A percentile compares a stretch with the other conserved stretches of the same genome.
Evolutionary conservation across 2,329 filamentous ascomycete genomes (phyloP).

Genomic region (Colletotrichum chrysophilum): DNA sequence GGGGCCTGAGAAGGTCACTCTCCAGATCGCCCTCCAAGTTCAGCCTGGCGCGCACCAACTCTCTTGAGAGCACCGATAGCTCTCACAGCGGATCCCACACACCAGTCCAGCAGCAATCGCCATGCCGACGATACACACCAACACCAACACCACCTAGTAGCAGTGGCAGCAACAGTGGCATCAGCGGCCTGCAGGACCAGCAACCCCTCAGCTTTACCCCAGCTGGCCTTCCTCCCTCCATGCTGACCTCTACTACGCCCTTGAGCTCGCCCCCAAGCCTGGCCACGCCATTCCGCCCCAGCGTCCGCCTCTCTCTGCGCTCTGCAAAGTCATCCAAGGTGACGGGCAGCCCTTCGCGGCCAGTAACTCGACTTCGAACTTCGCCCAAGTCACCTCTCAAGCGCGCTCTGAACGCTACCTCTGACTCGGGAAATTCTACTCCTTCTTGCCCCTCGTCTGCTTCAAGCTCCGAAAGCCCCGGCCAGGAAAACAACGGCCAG

Average conservation of each 20-base stretch:
- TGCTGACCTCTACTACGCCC: constrained; percentile 31
- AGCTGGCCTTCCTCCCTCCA: constrained; percentile 26
- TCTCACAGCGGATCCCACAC: constrained; percentile 41
- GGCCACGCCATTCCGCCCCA: constrained; percentile 70
- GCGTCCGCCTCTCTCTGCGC: constrained; percentile 69
- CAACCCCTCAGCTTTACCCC: constrained; percentile 35
- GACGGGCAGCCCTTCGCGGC: constrained; percentile 55
- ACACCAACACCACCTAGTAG: constrained; percentile 16
- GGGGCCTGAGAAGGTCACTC: constrained; percentile 83
- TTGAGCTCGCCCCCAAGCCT: constrained; percentile 46
- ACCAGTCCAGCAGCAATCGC: constrained; percentile 37
- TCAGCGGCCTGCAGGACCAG: constrained; percentile 32
- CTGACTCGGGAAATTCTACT: constrained; percentile 60
- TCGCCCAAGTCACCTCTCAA: constrained; percentile 84
- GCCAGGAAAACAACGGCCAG: constrained; percentile 50
- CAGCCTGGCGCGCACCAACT: constrained; percentile 59
- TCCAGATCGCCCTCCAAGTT: constrained; percentile 96
- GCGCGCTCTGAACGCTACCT: constrained; percentile 73
- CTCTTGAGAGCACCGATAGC: constrained; percentile 47
- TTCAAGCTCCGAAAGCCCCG: constrained; percentile 44
- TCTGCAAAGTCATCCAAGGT: constrained; percentile 67
- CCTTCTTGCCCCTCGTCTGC: constrained; percentile 65
- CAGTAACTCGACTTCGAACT: constrained; percentile 66
- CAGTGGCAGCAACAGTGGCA: constrained; percentile 35
- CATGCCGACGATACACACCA: constrained; percentile 46